phyloP scores from a whole-genome alignment of 345 rosid species.

The Melaleuca alternifolia region DNA sequence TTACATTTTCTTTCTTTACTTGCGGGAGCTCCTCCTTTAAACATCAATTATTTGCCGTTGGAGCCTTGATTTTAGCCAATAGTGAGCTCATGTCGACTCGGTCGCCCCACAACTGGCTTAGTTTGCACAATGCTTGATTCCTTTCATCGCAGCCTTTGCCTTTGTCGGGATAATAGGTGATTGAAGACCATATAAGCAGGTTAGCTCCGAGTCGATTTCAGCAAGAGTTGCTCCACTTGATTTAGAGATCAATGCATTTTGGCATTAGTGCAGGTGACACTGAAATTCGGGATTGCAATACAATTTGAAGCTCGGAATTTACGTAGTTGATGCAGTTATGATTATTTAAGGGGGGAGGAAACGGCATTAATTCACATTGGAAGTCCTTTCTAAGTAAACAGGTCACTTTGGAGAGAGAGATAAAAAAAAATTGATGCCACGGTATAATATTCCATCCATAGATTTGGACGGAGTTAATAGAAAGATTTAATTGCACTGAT shows the following conservation, averaged over 20 bases:
- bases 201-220: not conserved
- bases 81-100: not conserved
- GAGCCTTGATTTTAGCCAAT: not conserved
- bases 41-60: not conserved
- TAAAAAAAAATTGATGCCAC: rapidly evolving
- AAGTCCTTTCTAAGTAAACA: rapidly evolving
- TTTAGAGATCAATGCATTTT: rapidly evolving
- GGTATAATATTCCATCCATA: not conserved
- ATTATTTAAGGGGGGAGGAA: rapidly evolving
- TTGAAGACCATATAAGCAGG: not conserved
- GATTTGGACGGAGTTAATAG: not conserved
- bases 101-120: too few species aligned
- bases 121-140: not conserved
- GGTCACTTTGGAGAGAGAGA: rapidly evolving
- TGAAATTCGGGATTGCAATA: not conserved
- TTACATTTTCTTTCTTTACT: not conserved
- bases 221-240: not conserved
- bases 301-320: not conserved
- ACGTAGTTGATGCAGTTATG: not conserved
- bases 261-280: rapidly evolving
- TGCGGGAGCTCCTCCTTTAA: not conserved
- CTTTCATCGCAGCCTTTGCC: not conserved
- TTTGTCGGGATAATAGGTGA: not conserved
- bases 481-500: rapidly evolving
- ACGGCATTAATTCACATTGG: rapidly evolving